Evolutionary conservation across 75 land plant species (phyloP).

Genomic region (Adiantum capillusveneris): DNA sequence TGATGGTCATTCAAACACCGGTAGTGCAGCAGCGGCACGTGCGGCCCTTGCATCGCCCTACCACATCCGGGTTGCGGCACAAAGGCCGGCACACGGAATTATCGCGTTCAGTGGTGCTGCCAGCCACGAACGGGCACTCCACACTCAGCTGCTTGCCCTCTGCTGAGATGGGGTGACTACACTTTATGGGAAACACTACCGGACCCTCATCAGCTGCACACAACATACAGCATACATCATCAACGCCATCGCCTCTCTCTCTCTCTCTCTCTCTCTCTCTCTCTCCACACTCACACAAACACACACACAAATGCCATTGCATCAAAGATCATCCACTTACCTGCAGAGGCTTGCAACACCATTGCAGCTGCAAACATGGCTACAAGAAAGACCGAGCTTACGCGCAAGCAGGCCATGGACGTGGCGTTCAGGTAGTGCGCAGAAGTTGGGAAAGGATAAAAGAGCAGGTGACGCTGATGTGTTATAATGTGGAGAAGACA

Average conservation of each 20-base stretch:
- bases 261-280: slow-evolving; percentile 8
- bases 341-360: too few relatives aligned
- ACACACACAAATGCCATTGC: too few relatives aligned
- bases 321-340: too few relatives aligned
- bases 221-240: neutral
- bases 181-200: neutral
- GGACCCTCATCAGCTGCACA: neutral
- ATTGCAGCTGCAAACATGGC: too few relatives aligned
- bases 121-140: neutral
- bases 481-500: too few relatives aligned
- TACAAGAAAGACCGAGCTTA: too few relatives aligned
- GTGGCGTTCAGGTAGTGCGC: too few relatives aligned
- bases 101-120: slow-evolving; percentile 1
- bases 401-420: too few relatives aligned
- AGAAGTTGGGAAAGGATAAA: too few relatives aligned
- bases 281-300: too few relatives aligned
- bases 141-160: neutral
- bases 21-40: neutral
- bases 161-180: neutral
- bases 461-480: too few relatives aligned
- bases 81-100: neutral
- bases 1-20: neutral
- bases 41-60: neutral
- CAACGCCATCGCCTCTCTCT: neutral
- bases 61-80: neutral